Conservation (phyloP, 192 early-diverging fungal species). For the Chytriomyces hyalinus region DNA sequence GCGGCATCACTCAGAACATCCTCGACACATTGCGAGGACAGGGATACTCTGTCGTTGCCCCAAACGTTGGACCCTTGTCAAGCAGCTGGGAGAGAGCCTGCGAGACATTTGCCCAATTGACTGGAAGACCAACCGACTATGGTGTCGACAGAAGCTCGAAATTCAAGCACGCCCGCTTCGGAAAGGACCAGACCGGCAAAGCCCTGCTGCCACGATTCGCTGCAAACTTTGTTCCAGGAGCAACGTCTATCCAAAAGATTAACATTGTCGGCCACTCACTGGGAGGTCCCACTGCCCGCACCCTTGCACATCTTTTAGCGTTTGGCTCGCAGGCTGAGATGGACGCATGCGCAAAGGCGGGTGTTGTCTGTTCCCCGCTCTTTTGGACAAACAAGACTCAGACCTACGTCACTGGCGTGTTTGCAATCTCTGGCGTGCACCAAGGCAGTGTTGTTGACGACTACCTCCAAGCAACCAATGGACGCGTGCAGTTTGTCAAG, state of each 20-base stretch:
- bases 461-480: conserved; percentile 1
- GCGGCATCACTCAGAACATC: conserved; percentile 34
- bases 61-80: conserved; percentile 33
- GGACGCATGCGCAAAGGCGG: conserved; percentile 22
- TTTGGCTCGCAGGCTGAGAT: conserved; percentile 35
- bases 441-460: conserved; percentile 29
- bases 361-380: conserved; percentile 23
- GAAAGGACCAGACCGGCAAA: conserved; percentile 31
- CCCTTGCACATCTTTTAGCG: conserved; percentile 16
- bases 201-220: conserved; percentile 25
- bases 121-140: conserved; percentile 31
- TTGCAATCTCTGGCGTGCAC: conserved; percentile 26
- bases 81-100: conserved; percentile 43
- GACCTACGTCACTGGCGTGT: conserved; percentile 11
- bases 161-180: conserved; percentile 36
- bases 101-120: conserved; percentile 38
- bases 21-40: conserved; percentile 7
- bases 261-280: conserved; percentile 36
- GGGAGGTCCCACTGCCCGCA: conserved; percentile 40
- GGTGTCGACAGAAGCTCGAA: conserved; percentile 22
- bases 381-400: conserved; percentile 38
- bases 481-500: conserved; percentile 15
- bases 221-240: not conserved
- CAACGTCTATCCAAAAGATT: conserved; percentile 6
- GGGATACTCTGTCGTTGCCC: conserved; percentile 26